Conservation (phyloP, 129 eudicot species). For the Escallonia herrerae region DNA sequence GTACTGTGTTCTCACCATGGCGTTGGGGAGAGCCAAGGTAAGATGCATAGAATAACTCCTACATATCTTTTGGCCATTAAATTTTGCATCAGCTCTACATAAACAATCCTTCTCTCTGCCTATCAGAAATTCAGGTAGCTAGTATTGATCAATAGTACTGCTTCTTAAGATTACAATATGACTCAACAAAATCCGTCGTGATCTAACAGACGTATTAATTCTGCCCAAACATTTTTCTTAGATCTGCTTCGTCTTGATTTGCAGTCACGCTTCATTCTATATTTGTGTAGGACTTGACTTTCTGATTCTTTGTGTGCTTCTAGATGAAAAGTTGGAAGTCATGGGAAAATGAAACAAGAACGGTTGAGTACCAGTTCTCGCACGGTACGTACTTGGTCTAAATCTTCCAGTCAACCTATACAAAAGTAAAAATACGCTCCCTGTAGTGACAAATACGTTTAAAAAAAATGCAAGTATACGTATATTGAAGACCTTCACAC, state of each 20-base stretch:
- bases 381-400: conserved; percentile 33
- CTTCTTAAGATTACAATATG: too few relatives aligned
- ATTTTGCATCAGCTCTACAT: too few relatives aligned
- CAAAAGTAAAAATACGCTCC: neutral
- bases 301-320: neutral
- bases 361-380: conserved; percentile 48
- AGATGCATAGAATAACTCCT: too few relatives aligned
- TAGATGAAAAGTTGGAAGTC: conserved; percentile 66
- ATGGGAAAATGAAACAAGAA: conserved; percentile 60
- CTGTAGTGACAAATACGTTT: neutral
- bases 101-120: neutral
- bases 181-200: too few relatives aligned
- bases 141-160: too few relatives aligned
- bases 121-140: too few relatives aligned
- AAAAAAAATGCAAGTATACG: neutral
- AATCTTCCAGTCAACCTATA: neutral
- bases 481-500: too few relatives aligned
- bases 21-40: conserved; percentile 77
- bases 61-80: too few relatives aligned
- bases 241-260: too few relatives aligned
- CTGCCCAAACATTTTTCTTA: too few relatives aligned
- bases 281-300: neutral
- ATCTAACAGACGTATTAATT: too few relatives aligned
- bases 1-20: conserved; percentile 46
- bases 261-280: too few relatives aligned